Evolutionary conservation across 805 yeast genomes (phyloP), one percentile per base, ranked within the genome.

Genomic region (Ogataea pini): DNA sequence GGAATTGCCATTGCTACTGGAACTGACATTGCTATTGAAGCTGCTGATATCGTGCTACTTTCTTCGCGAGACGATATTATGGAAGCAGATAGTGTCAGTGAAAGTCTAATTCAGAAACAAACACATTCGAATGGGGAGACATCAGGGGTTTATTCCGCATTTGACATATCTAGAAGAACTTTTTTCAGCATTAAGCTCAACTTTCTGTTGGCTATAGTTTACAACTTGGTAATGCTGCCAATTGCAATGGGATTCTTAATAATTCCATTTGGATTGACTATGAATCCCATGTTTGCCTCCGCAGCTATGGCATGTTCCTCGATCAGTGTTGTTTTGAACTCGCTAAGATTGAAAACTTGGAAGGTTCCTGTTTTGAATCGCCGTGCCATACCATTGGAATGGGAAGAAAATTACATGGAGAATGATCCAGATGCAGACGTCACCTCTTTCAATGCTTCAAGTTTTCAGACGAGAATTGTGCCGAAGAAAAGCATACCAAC

Each of bases 1-100:
- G 99, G 99, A 19, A 82, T 95, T 59, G 94, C 98, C 9, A 81
- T 95, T 49, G 85, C 95, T 8, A 80, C 95, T 0, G 97, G 98
- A 4, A 88, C 98, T 0, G 98, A 94, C 60, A 88, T 94, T 57
- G 98, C 99, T 1, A 86, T 94, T 56, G 97, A 91, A 56, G 88
- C 96, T n/a, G 97, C 99, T 0, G 96, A 90, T 65, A 79, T 94
- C 32, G 96, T 94, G 16, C 71, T 94, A 13, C 65, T 88, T 62
- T 77, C 79, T 10, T 70, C 72, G 18, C 55, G 59, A 9, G 53
- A 56, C 3, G 57, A 49, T 27, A 37, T 42, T 14, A 10, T 46
- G 4, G 37, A 32, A 7, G 49, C 43, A 3, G 40, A 54, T 8
- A 52, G 52, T 6, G 63, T 59, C 6, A 52, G 51, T 18, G 49